These are phyloP conservation scores for Hypholoma sublateritium DNA, from an alignment of 768 basidiomycete species.

Conservation along the genomic window DNA sequence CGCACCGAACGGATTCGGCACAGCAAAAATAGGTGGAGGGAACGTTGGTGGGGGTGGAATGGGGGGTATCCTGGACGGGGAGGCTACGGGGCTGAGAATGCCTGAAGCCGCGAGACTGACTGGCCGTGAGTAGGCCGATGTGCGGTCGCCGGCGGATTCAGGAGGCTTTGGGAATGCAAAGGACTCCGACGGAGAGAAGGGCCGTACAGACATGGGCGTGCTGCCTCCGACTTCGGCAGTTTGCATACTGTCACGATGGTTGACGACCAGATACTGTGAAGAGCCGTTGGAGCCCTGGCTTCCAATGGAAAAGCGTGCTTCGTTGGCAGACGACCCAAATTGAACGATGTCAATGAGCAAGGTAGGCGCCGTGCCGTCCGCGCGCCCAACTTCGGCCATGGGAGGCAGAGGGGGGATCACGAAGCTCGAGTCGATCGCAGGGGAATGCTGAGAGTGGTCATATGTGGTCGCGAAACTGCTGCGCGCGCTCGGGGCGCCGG, in stretches of 20 bases:
- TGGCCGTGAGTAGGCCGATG: slow-evolving; percentile 18
- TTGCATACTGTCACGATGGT: slow-evolving; percentile 19
- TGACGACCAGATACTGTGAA: slow-evolving; percentile 40
- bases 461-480: slow-evolving; percentile 70
- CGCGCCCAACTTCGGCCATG: slow-evolving; percentile 53
- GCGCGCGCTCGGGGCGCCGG: slow-evolving; percentile 34
- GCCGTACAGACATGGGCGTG: slow-evolving; percentile 62
- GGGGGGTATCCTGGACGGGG: slow-evolving; percentile 6
- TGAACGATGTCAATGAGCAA: slow-evolving; percentile 30
- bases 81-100: slow-evolving; percentile 9
- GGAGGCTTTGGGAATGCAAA: slow-evolving; percentile 68
- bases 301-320: slow-evolving; percentile 36
- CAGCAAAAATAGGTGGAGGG: slow-evolving; percentile 3
- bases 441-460: slow-evolving; percentile 32
- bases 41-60: slow-evolving; percentile 13
- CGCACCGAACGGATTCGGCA: slow-evolving; percentile 34
- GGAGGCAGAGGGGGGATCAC: slow-evolving; percentile 45
- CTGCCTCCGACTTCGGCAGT: slow-evolving; percentile 23
- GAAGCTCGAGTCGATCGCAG: not conserved
- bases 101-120: slow-evolving; percentile 14
- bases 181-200: slow-evolving; percentile 66
- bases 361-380: slow-evolving; percentile 26
- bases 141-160: slow-evolving; percentile 15
- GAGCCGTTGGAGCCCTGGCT: slow-evolving; percentile 35
- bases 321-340: slow-evolving; percentile 11